Evolutionary conservation across 1,284 basidiomycete species (phyloP), one percentile per base, ranked within the genome.

Genomic region (Tilletia indica): DNA sequence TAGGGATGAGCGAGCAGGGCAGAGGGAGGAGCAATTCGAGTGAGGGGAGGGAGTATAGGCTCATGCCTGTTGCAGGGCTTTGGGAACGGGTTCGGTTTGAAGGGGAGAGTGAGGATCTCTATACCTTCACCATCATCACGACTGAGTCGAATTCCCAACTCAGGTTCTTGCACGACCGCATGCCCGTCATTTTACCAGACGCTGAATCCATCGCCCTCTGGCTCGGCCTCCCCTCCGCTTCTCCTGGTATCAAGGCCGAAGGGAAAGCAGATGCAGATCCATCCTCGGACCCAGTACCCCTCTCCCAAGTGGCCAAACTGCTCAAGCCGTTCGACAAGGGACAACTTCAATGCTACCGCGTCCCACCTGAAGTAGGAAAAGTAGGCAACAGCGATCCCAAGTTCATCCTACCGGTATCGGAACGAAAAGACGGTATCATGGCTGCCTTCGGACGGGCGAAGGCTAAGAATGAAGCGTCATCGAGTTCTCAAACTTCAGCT

Each of bases 71-170:
- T 80, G 95, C 95, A 0, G 95, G 94, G 0, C 85, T 97, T 0
- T 97, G 92, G 82, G 94, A 97, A 75, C 88, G 87, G 56, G 90
- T 89, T 5, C 85, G 87, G 5, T 88, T 73, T 70, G 81, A 85
- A 88, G 91, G 89, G 3, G 69, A 77, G 69, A 87, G 86, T 0
- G 85, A 89, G 64, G 88, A 89, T 0, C 85, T 93, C 0, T 92
- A 90, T 86, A 92, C 92, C 0, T 97, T 93, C 83, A 91, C 92
- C 0, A 93, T 98, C 71, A 89, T 97, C 66, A 98, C 95, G 0
- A 94, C 93, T 0, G 75, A 77, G 9, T 77, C 78, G 68, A 85
- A 84, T 74, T 77, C 81, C 68, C 85, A 86, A 72, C 80, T 86
- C 11, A 73, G 72, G 6, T 86, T 85, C 67, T 76, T 86, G 9